phyloP scores from a whole-genome alignment of 2,329 filamentous ascomycete species.

The Blastomyces parvus region DNA sequence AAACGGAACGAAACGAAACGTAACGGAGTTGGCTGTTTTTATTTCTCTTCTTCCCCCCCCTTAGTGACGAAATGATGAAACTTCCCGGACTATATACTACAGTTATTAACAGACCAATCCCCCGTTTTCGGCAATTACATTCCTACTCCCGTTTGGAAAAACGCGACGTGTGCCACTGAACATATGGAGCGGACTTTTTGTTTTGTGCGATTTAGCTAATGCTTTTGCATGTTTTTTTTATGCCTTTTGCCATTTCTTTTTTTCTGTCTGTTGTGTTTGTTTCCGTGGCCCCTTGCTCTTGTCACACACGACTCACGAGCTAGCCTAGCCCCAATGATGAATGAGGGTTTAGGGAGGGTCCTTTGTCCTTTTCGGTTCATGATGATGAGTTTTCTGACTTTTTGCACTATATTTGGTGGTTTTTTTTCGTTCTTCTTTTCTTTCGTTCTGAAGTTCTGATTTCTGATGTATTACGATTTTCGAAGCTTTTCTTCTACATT shows the following conservation, averaged over 20 bases:
- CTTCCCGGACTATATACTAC: slow-evolving; percentile 1
- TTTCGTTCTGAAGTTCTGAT: background rate
- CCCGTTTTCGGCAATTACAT: background rate
- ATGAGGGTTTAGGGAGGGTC: background rate
- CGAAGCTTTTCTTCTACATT: background rate
- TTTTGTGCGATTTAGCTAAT: slow-evolving; percentile 8
- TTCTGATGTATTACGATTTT: background rate
- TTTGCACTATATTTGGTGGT: background rate
- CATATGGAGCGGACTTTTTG: slow-evolving; percentile 12
- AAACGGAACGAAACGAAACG: background rate
- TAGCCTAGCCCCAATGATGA: background rate
- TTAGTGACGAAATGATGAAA: slow-evolving; percentile 16
- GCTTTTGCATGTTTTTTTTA: background rate
- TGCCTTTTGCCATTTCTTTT: background rate
- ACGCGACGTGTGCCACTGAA: background rate
- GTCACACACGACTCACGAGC: too few species aligned
- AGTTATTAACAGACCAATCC: too few species aligned
- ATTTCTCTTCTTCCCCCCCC: slow-evolving; percentile 13
- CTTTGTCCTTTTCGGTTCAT: background rate
- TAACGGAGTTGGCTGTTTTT: slow-evolving; percentile 12
- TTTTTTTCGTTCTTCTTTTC: background rate
- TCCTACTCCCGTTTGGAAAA: background rate
- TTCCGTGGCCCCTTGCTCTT: background rate
- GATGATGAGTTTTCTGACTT: background rate
- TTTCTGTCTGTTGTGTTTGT: background rate